A percentile compares a stretch with the other conserved stretches of the same genome.
These are phyloP conservation scores for Micromonas commoda DNA, from an alignment of 139 green algal genomes.

Conservation along the genomic window DNA sequence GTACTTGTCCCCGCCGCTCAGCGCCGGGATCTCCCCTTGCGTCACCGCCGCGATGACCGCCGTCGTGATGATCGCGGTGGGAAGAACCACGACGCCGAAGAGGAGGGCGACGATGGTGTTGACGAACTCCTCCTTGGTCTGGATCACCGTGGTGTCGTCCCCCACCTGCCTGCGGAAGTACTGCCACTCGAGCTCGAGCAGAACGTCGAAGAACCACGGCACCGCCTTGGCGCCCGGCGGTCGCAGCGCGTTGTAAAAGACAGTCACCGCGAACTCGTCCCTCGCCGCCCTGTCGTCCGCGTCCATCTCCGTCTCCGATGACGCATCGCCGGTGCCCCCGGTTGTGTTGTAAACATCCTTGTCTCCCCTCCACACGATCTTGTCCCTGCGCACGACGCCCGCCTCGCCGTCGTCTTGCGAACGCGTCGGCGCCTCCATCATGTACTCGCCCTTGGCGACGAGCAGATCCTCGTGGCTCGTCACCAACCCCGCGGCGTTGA, in stretches of 20 bases:
- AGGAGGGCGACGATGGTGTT: neutral
- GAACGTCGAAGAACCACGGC: conserved; percentile 16
- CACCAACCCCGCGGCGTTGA: conserved; percentile 4
- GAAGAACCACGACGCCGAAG: neutral
- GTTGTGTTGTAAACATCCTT: neutral
- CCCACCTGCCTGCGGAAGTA: neutral
- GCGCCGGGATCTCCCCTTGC: neutral
- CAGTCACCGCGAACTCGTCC: conserved; percentile 6
- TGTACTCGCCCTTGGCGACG: neutral
- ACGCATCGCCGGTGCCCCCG: neutral
- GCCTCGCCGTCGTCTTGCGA: neutral
- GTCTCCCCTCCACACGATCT: too few relatives aligned
- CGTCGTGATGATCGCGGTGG: neutral
- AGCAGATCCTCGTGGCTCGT: conserved; percentile 2
- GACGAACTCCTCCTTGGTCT: conserved; percentile 10
- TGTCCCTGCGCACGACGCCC: neutral
- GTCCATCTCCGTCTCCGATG: neutral
- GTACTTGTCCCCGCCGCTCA: neutral
- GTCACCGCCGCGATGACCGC: neutral
- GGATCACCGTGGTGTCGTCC: neutral
- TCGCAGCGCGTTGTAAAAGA: conserved; percentile 20
- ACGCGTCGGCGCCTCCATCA: neutral
- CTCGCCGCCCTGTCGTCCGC: neutral
- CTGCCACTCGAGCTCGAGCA: conserved; percentile 22
- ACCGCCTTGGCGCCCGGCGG: neutral